Percentiles rank a stretch among this genome's conserved stretches.
These are phyloP conservation scores for Pseudotsuga menziesii DNA, from an alignment of 75 land plant genomes.

Conservation along the genomic window DNA sequence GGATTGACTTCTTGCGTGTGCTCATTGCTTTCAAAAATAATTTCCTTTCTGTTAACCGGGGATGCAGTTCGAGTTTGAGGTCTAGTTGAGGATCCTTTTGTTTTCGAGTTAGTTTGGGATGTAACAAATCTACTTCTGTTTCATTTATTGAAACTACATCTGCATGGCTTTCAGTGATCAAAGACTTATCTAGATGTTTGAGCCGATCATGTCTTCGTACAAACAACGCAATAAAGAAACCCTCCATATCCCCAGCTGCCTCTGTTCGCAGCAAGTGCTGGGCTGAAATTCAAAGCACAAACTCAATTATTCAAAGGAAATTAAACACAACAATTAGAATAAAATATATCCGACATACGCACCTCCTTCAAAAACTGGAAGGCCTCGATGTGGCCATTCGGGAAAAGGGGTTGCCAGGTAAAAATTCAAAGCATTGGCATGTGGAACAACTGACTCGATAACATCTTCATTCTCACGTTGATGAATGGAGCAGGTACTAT, in stretches of 20 bases:
- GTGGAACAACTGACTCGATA: conserved; percentile 54
- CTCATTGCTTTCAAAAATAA: not conserved
- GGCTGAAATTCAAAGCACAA: conserved; percentile 31
- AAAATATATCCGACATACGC: conserved; percentile 15
- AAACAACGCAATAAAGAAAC: conserved; percentile 86
- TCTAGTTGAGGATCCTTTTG: not conserved
- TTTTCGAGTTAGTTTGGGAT: not conserved
- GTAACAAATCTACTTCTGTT: not conserved
- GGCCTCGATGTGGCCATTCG: conserved; percentile 80
- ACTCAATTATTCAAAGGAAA: not conserved
- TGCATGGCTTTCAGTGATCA: not conserved
- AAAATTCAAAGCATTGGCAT: conserved; percentile 58
- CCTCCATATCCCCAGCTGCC: conserved; percentile 74
- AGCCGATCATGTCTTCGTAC: conserved; percentile 15
- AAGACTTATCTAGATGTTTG: not conserved
- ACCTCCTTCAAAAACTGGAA: conserved; percentile 90
- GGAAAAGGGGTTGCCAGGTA: conserved; percentile 65
- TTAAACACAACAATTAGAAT: conserved; percentile 3
- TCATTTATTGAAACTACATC: not conserved
- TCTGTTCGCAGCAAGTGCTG: conserved; percentile 69
- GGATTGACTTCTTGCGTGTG: not conserved
- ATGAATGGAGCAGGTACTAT: conserved; percentile 92
- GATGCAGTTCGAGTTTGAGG: not conserved
- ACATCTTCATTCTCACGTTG: conserved; percentile 94
- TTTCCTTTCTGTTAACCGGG: not conserved